Evolutionary conservation across 371 early-diverging fungal species (phyloP).

Genomic region (Batkoa obscura): DNA sequence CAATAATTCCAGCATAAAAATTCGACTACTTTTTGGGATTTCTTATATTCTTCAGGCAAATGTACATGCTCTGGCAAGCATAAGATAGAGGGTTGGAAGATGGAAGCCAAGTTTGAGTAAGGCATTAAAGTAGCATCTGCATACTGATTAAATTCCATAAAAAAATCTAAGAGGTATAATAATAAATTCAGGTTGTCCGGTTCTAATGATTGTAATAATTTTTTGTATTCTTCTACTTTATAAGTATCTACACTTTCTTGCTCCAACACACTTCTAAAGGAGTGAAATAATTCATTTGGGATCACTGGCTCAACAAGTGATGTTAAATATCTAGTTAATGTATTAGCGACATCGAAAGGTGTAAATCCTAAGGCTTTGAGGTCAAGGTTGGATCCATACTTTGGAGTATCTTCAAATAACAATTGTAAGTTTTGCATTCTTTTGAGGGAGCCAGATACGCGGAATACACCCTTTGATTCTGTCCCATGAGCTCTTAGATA

Average conservation of each 20-base stretch:
- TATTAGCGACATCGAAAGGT: slow-evolving; percentile 40
- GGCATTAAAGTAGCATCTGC: slow-evolving; percentile 32
- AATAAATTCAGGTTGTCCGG: slow-evolving; percentile 28
- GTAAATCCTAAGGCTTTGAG: slow-evolving; percentile 22
- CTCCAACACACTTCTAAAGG: slow-evolving; percentile 19
- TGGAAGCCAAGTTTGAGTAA: slow-evolving; percentile 27
- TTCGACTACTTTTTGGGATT: slow-evolving; percentile 29
- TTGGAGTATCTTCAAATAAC: slow-evolving; percentile 29
- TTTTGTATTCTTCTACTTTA: slow-evolving; percentile 27
- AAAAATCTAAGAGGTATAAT: slow-evolving; percentile 32
- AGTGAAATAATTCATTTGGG: slow-evolving; percentile 22
- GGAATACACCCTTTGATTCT: slow-evolving; percentile 25
- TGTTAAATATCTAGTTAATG: slow-evolving; percentile 40
- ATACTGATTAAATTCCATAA: slow-evolving; percentile 25
- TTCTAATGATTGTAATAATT: slow-evolving; percentile 26
- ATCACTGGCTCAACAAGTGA: slow-evolving; percentile 38
- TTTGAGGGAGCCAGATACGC: slow-evolving; percentile 38
- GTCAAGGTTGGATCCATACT: slow-evolving; percentile 25
- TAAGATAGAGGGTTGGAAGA: slow-evolving; percentile 38
- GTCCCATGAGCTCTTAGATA: neutral
- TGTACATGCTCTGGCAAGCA: slow-evolving; percentile 31
- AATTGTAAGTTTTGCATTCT: slow-evolving; percentile 29
- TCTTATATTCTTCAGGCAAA: slow-evolving; percentile 30
- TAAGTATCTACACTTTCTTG: slow-evolving; percentile 9
- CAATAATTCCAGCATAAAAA: slow-evolving; percentile 28